These are phyloP conservation scores for Cystobasidiaceae sp. DNA, from an alignment of 1,284 basidiomycete species.

Conservation along the genomic window DNA sequence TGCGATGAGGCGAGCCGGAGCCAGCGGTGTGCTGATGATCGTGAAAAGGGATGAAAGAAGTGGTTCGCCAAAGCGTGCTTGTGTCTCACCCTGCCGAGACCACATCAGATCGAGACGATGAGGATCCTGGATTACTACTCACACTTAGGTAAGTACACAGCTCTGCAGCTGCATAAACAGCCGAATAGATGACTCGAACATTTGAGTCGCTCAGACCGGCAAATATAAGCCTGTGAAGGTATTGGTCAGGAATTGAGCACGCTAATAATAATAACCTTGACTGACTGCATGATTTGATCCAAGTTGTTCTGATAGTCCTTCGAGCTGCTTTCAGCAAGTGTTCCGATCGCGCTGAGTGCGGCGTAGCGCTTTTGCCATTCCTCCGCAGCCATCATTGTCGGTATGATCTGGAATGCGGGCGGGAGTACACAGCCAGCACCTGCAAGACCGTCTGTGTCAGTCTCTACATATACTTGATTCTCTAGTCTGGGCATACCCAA, in stretches of 20 bases:
- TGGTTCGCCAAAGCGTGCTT: constrained; percentile 14
- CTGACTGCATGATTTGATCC: constrained; percentile 16
- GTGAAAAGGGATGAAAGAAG: constrained; percentile 1
- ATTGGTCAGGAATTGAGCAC: not conserved
- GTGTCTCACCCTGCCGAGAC: not conserved
- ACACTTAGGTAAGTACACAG: constrained; percentile 23
- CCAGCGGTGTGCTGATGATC: not conserved
- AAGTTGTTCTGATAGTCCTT: constrained; percentile 2
- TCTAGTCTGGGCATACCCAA: not conserved
- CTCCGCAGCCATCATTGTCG: not conserved
- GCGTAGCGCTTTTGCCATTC: constrained; percentile 21
- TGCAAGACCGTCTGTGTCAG: not conserved
- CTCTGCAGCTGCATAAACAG: constrained; percentile 14
- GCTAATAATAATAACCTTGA: not conserved
- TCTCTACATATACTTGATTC: not conserved
- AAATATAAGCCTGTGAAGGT: constrained; percentile 1
- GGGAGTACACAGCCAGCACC: not conserved
- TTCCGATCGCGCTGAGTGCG: constrained; percentile 26
- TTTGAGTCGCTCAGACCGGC: constrained; percentile 1
- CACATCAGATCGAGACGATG: not conserved
- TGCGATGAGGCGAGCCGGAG: constrained; percentile 9
- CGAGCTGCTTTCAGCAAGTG: constrained; percentile 13
- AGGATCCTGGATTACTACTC: not conserved
- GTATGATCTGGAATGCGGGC: constrained; percentile 19
- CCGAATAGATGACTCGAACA: constrained; percentile 17